Evolutionary conservation across 257 asterid genomes (phyloP).

Genomic region (Petunia axillaris): DNA sequence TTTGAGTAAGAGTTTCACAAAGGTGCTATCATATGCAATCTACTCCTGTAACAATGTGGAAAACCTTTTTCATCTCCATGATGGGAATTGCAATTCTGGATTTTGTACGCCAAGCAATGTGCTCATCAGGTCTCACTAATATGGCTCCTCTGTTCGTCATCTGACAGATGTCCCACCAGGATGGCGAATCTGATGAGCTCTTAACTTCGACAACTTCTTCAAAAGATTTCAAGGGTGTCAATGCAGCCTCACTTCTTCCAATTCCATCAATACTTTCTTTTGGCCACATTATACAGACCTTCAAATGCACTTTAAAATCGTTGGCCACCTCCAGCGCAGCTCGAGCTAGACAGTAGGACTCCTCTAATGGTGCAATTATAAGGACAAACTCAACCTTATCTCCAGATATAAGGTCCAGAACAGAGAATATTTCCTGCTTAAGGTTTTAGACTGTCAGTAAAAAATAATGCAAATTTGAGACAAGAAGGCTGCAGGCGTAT

Average conservation of each 20-base stretch:
- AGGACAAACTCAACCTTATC: conserved; percentile 73
- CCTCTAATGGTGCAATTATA: conserved; percentile 71
- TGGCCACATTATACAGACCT: conserved; percentile 77
- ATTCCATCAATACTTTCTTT: conserved; percentile 35
- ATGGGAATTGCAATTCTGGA: conserved; percentile 42
- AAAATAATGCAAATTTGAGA: not conserved
- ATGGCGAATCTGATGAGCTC: conserved; percentile 41
- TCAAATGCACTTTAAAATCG: conserved; percentile 50
- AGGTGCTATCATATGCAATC: conserved; percentile 1
- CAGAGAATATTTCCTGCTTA: conserved; percentile 63
- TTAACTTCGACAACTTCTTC: conserved; percentile 62
- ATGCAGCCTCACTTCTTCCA: conserved; percentile 46
- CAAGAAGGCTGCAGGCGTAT: not conserved
- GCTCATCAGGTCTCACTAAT: conserved; percentile 94
- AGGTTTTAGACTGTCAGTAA: not conserved
- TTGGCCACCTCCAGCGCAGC: conserved; percentile 71
- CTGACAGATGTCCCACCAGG: conserved; percentile 92
- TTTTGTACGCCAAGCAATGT: conserved; percentile 75
- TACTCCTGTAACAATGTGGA: conserved; percentile 50
- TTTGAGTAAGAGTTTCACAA: not conserved
- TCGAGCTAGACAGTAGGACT: conserved; percentile 67
- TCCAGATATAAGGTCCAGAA: conserved; percentile 69
- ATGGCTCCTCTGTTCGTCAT: conserved; percentile 76
- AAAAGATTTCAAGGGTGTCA: conserved; percentile 62
- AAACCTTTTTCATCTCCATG: conserved; percentile 54